Percentiles rank a stretch among this genome's conserved stretches.
Conservation (phyloP, 176 grass and related monocot species). For the Carex scoparia region DNA sequence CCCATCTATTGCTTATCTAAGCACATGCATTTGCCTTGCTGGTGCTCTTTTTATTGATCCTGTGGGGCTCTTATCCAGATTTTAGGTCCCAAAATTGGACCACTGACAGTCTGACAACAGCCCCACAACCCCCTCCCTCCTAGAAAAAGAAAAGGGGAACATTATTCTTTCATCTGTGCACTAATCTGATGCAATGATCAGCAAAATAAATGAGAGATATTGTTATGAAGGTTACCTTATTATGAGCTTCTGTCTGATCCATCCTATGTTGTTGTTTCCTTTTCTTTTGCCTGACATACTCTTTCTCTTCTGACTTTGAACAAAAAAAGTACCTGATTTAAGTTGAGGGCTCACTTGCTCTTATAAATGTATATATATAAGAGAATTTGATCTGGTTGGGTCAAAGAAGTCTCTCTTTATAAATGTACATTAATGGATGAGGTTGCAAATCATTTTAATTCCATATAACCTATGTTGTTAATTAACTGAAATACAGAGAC, state of each 20-base stretch:
- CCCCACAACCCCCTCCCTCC: neutral
- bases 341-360: neutral
- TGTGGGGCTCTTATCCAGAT: conserved; percentile 8
- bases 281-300: neutral
- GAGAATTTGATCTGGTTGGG: neutral
- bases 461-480: neutral
- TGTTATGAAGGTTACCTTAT: neutral
- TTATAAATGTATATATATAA: neutral
- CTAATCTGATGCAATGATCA: neutral
- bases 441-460: neutral
- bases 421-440: neutral
- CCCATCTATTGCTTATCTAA: conserved; percentile 20
- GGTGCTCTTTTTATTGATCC: neutral
- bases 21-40: conserved; percentile 25
- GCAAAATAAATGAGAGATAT: neutral
- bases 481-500: neutral
- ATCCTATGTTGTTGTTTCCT: neutral
- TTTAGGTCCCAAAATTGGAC: conserved; percentile 9
- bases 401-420: neutral
- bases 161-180: conserved; percentile 12
- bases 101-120: conserved; percentile 12
- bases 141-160: neutral
- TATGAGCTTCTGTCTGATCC: neutral
- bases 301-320: neutral
- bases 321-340: neutral